These are phyloP conservation scores for Aquilaria malaccensis DNA, from an alignment of 345 rosid genomes.

Conservation along the genomic window DNA sequence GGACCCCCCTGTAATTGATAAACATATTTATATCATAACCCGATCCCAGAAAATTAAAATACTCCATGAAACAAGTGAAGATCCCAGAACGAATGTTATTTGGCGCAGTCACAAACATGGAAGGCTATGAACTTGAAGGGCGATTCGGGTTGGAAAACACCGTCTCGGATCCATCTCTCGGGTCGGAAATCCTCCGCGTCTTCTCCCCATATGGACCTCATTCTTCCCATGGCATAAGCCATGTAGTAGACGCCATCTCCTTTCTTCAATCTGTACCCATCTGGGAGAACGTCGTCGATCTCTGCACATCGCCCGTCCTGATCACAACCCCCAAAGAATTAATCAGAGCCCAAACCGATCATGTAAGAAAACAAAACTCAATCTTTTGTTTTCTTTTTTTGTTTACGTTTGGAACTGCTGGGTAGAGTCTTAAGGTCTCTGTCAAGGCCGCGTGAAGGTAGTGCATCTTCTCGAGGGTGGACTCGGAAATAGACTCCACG, in stretches of 20 bases:
- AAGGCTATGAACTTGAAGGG: constrained; percentile 70
- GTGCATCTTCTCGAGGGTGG: constrained; percentile 48
- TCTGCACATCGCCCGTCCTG: constrained; percentile 63
- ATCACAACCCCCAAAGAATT: not conserved
- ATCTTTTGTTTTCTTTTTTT: not conserved
- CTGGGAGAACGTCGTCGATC: constrained; percentile 61
- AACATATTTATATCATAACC: no score
- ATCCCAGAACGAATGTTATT: no score
- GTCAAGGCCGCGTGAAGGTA: constrained; percentile 76
- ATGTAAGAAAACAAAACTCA: not conserved
- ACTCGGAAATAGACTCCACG: constrained; percentile 30
- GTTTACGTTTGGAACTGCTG: constrained; percentile 55
- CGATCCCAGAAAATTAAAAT: no score
- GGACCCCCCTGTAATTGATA: constrained; percentile 64
- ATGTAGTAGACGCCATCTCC: constrained; percentile 52
- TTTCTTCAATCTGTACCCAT: constrained; percentile 49
- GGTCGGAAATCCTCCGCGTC: constrained; percentile 62
- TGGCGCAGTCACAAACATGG: constrained; percentile 24
- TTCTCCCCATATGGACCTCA: constrained; percentile 70
- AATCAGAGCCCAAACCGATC: not conserved
- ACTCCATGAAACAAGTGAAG: no score
- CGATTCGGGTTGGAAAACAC: constrained; percentile 54
- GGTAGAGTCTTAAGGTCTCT: constrained; percentile 72
- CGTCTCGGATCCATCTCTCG: constrained; percentile 69
- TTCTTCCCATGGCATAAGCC: constrained; percentile 80